phyloP scores from a whole-genome alignment of 2,329 filamentous ascomycete genomes.

The Huntiella savannae region DNA sequence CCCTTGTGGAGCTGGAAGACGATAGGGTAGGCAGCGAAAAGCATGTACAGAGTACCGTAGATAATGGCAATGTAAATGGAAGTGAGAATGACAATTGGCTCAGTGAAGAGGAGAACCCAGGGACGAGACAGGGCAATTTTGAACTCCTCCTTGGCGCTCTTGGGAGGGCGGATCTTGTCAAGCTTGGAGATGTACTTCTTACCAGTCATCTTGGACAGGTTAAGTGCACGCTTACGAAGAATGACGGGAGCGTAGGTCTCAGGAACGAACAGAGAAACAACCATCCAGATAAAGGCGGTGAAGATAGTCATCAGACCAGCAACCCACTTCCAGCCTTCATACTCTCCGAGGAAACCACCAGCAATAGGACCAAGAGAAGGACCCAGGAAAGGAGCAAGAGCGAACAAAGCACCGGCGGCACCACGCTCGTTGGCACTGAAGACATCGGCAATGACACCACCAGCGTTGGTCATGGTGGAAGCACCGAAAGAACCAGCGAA shows the following conservation, averaged over 20 bases:
- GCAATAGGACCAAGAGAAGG: constrained; percentile 40
- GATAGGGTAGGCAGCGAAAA: constrained; percentile 37
- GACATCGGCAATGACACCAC: constrained; percentile 45
- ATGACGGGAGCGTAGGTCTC: constrained; percentile 42
- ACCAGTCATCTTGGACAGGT: constrained; percentile 31
- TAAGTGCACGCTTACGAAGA: constrained; percentile 31
- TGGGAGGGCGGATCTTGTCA: constrained; percentile 25
- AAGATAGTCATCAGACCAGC: constrained; percentile 43
- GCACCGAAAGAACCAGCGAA: constrained; percentile 44
- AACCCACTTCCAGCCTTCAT: constrained; percentile 45
- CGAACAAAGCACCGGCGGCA: constrained; percentile 38
- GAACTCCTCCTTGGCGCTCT: constrained; percentile 29
- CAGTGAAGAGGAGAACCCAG: constrained; percentile 44
- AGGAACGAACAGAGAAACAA: constrained; percentile 30
- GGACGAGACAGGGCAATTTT: constrained; percentile 39
- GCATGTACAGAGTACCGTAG: constrained; percentile 35
- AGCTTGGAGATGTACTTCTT: constrained; percentile 34
- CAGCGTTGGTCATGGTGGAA: constrained; percentile 41
- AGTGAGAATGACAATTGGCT: constrained; percentile 46
- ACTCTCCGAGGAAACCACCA: constrained; percentile 42
- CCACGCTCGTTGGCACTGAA: constrained; percentile 36
- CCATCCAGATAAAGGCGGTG: constrained; percentile 37
- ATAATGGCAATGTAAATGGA: constrained; percentile 44
- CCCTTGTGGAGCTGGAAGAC: constrained; percentile 40
- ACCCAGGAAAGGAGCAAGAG: constrained; percentile 44